These are phyloP conservation scores for Senna siamea DNA, from an alignment of 306 rosid genomes.

Conservation along the genomic window DNA sequence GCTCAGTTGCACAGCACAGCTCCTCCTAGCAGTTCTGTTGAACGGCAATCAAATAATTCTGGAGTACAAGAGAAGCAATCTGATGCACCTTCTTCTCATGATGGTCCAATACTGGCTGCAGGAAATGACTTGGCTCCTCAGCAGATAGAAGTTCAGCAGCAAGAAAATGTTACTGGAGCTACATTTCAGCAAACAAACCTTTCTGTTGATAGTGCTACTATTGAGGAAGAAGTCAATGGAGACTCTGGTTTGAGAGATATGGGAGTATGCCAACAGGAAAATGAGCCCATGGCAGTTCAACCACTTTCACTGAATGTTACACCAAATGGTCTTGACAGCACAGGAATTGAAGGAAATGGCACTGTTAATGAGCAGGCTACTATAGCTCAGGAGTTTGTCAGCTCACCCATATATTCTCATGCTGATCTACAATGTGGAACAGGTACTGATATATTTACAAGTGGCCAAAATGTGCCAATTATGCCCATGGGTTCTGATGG, in stretches of 20 bases:
- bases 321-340: constrained; percentile 59
- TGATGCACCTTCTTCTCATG: constrained; percentile 65
- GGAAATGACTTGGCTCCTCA: constrained; percentile 57
- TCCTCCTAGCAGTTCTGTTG: constrained; percentile 62
- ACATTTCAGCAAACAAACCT: constrained; percentile 49
- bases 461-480: constrained; percentile 50
- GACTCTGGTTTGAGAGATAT: constrained; percentile 55
- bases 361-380: constrained; percentile 52
- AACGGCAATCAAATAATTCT: constrained; percentile 60
- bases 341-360: constrained; percentile 65
- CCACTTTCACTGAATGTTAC: constrained; percentile 58
- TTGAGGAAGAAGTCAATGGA: constrained; percentile 61
- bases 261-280: constrained; percentile 52
- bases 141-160: constrained; percentile 67
- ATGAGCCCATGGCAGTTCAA: constrained; percentile 75
- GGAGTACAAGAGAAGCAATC: constrained; percentile 68
- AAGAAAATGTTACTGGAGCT: constrained; percentile 60
- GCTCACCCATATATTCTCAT: constrained; percentile 43
- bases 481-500: constrained; percentile 58
- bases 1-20: constrained; percentile 60
- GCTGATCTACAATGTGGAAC: constrained; percentile 53
- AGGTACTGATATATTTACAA: constrained; percentile 49
- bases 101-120: constrained; percentile 53
- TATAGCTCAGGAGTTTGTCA: constrained; percentile 47
- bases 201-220: constrained; percentile 49